Base-by-base conservation (phyloP, 2,329 filamentous ascomycete species). In the Fusarium domesticum region DNA sequence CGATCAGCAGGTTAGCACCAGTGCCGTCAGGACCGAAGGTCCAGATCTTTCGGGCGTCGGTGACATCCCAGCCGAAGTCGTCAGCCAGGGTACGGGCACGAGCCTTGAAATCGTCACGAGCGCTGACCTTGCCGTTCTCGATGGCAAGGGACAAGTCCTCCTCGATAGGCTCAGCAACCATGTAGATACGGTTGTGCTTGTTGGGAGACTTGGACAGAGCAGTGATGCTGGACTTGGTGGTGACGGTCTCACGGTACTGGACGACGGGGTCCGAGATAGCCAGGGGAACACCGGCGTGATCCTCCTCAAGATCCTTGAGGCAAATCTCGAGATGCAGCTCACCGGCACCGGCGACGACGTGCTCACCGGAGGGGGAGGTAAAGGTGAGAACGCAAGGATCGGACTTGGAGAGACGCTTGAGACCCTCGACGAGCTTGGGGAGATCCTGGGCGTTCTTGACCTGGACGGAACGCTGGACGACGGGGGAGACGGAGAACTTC, bases 181-280 rank as follows among this genome's bases (percentile, higher is more conserved):
- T 85, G 81, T 97, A 98, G 51, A 98, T 82, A 90, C 93, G 92
- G 84, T 98, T 98, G 87, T 98, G 93, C 89, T 98, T 98, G 88
- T 98, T 98, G 78, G 93, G 93, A 37, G 93, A 98, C 83, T 98
- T 98, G 75, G 93, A 97, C 66, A 98, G 81, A 61, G 93, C 93
- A 67, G 89, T 95, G 67, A 97, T 97, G 82, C 84, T 89, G 43
- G 93, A 97, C 69, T 83, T 84, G 65, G 57, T 80, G 62, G 74
- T 73, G 66, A 98, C 92, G 57, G 92, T 95, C 84, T 98, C 93
- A 83, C 93, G 91, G 85, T 95, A 98, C 72, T 89, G 83, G 68
- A 97, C 93, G 70, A 98, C 93, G 59, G 93, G 93, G 80, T 97
- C 93, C 68, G 91, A 96, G 74, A 98, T 85, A 75, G 86, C 90